Evolutionary conservation across 495 filamentous ascomycete genomes (phyloP), one percentile per base, ranked within the genome.

Genomic region (Letharia columbiana): DNA sequence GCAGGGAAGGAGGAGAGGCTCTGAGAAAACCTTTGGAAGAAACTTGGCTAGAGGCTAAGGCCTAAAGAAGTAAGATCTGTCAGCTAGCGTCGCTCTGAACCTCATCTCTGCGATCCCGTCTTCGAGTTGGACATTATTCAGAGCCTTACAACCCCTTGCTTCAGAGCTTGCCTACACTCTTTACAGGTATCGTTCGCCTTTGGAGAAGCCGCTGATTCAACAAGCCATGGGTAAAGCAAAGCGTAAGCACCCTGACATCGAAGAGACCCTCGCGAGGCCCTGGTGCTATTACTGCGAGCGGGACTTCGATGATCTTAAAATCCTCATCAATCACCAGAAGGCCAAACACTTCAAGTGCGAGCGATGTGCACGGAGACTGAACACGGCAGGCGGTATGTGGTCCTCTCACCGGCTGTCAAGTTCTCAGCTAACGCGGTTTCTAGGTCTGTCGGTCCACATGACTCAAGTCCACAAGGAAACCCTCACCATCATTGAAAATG

Each of bases 201-300:
- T 2, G 12, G 4, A 61, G 10, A 45, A 11, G 23, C 45, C 17
- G 12, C 1, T 20, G 8, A 15, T n/a, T 3, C 6, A 41, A 49
- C 13, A 0, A 39, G 40, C 11, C 17, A 95, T 94, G 87, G 89
- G 87, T 67, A 96, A 95, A 77, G 90, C 89, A 78, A 94, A 91
- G 80, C 86, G 89, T 74, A 83, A 84, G 67, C 87, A 89, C 72
- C 92, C 92, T 57, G 86, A 90, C 68, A 76, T 96, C 70, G 89
- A 98, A 73, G 91, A 97, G 78, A 80, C 96, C 60, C 82, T 98
- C 40, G 82, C 82, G 64, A 87, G 93, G 57, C 89, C 94, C 49
- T 98, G 92, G 92, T 98, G 94, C 80, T 98, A 96, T 77, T 98
- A 98, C 78, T 98, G 94, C 79, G 94, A 98, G 79, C 87, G 93